phyloP scores from a whole-genome alignment of 139 green algal species.

The Auxenochlorella pyrenoidosa region DNA sequence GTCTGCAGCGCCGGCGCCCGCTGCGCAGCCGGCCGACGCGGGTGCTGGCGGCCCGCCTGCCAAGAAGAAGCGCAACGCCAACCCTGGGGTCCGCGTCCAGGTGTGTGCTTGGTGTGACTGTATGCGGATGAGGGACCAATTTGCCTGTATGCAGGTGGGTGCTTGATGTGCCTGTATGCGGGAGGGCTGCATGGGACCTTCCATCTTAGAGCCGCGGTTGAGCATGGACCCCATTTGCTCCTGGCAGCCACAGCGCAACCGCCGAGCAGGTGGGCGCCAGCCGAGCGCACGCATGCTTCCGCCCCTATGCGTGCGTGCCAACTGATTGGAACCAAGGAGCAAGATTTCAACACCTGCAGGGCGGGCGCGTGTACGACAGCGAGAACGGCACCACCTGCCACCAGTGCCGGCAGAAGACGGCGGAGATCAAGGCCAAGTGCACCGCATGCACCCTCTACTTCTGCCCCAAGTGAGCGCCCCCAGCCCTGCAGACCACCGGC shows the following conservation, averaged over 20 bases:
- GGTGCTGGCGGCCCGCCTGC: not conserved
- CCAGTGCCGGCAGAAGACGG: slow-evolving; percentile 73
- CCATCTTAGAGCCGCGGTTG: too few relatives aligned
- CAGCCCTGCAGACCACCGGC: not conserved
- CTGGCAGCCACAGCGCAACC: too few relatives aligned
- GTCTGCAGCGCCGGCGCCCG: not conserved
- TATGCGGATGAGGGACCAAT: not conserved
- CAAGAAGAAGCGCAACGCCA: slow-evolving; percentile 49
- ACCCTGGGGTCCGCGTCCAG: slow-evolving; percentile 52
- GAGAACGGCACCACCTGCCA: slow-evolving; percentile 72
- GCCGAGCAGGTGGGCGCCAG: not conserved
- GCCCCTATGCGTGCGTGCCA: too few relatives aligned
- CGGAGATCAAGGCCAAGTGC: slow-evolving; percentile 67
- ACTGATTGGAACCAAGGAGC: too few relatives aligned
- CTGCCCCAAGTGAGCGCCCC: slow-evolving; percentile 44
- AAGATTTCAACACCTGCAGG: too few relatives aligned
- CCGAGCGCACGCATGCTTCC: too few relatives aligned
- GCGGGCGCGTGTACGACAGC: slow-evolving; percentile 65
- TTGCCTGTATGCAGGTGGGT: too few relatives aligned
- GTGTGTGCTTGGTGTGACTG: not conserved
- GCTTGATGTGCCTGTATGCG: too few relatives aligned
- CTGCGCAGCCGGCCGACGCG: not conserved
- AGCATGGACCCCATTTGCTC: too few relatives aligned
- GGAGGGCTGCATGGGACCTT: too few relatives aligned
- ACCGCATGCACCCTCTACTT: slow-evolving; percentile 60